Base-by-base conservation (phyloP, 2,329 filamentous ascomycete genomes). In the Penicillium janthinellum region DNA sequence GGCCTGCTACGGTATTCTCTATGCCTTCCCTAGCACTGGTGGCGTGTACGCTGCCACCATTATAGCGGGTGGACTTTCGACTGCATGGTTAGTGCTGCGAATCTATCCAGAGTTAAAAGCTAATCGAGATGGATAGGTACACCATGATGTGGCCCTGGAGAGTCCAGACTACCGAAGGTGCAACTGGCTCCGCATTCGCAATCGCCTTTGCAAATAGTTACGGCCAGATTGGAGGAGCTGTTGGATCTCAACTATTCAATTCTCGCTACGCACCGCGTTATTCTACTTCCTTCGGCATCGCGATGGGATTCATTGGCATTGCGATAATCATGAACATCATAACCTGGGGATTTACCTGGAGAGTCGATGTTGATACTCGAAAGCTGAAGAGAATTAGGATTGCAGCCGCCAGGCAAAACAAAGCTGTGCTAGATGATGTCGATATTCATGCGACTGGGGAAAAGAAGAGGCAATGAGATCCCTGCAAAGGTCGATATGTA, bases 151-250 rank as follows among this genome's bases (percentile, higher is more conserved):
- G 42, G 42, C 42, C 42, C 6, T 45, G 42, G 42, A 12, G 42
- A 45, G 42, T 45, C 12, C 20, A 45, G 22, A 45, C 42, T 45
- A 45, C 42, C 20, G 28, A 48, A 22, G 45, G 45, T 6, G 45
- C 45, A 17, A 48, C 45, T 20, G 45, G 45, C 14, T 48, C 45
- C 3, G 45, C 45, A 48, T 48, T 48, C 15, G 64, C 64, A 12
- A 66, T 65, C 28, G 64, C 60, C 14, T 66, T 66, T 55, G 64
- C 58, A 5, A 66, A 65, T 25, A 66, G 62, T 17, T 66, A 66
- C 38, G 64, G 64, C 2, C 64, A 66, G n/a, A 63, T 65, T 25
- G 64, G 62, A 25, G 42, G 62, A n/a, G 62, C 58, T 10, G 62
- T 66, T 4, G 62, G 64, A 2, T 59, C 64, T 4, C 62, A 65